Evolutionary conservation across 352 stramenopile species (phyloP), one percentile per base, ranked within the genome.

Genomic region (Phytopythium helicoides): DNA sequence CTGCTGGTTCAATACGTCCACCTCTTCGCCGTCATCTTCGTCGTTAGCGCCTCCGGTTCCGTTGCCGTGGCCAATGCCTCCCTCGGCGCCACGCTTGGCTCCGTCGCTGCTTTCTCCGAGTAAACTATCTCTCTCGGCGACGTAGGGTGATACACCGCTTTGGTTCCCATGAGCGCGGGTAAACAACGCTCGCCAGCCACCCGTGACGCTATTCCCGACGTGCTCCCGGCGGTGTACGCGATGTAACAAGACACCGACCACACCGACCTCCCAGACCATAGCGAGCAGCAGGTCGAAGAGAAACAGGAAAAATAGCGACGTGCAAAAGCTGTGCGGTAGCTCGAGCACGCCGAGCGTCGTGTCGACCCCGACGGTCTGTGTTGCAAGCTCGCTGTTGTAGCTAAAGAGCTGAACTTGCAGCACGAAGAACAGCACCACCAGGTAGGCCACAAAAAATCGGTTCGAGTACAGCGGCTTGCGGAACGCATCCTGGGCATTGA

Each of bases 251-350:
- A 87, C 49, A 1, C 72, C 74, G 3, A 90, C 71, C 18, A 86
- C 73, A 9, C 84, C 21, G 6, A 86, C 46, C 48, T 91, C 80
- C 76, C 76, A 91, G 39, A 71, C 58, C 3, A 84, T 28, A 23
- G 76, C 77, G 3, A 82, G 71, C 6, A 74, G 61, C 4, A 73
- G 47, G 26, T 91, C 73, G 34, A 87, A 86, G 23, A 86, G 64
- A 39, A 87, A 88, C 9, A 91, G 67, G 36, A 81, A 78, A 47
- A 87, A 86, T 22, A 90, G 65, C 21, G 74, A 83, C 37, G 71
- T 76, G 33, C 67, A 73, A 52, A 88, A 90, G 16, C 62, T 64
- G 7, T 54, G 60, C 0, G 79, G 79, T 4, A 90, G 65, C 42
- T 71, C 64, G 1, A 81, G 44, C 15, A 86, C 73, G 16, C 75